Conservation (phyloP, 139 green algal genomes). For the Haematococcus lacustris region DNA sequence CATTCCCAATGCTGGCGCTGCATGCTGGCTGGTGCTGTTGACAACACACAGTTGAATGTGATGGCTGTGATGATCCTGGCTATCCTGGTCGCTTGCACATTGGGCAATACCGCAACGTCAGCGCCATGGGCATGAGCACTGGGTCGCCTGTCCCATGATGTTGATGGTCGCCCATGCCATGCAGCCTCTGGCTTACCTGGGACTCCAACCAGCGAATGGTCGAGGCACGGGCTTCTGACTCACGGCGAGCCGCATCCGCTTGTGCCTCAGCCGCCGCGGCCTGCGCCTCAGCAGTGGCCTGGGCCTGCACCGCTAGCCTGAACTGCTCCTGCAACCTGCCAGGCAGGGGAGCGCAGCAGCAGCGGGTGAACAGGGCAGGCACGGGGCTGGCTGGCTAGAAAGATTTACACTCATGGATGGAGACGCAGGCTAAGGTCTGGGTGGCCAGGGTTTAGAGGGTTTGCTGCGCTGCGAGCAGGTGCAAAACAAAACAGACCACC, state of each 20-base stretch:
- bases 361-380: neutral
- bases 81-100: neutral
- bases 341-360: conserved; percentile 1
- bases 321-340: conserved; percentile 24
- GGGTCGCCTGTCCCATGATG: neutral
- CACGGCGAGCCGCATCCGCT: conserved; percentile 1
- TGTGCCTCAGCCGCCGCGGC: conserved; percentile 4
- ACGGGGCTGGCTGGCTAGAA: neutral
- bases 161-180: neutral
- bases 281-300: conserved; percentile 6
- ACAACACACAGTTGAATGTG: too few species aligned
- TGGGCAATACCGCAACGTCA: neutral
- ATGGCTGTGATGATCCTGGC: neutral
- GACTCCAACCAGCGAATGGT: conserved; percentile 35
- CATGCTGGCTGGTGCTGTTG: neutral
- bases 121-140: too few species aligned
- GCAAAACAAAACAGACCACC: too few species aligned
- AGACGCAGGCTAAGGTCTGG: neutral
- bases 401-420: neutral
- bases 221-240: conserved; percentile 12
- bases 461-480: too few species aligned
- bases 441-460: neutral
- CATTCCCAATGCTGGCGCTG: neutral
- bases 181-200: conserved; percentile 11
- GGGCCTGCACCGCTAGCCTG: conserved; percentile 4